phyloP scores from a whole-genome alignment of 768 basidiomycete genomes.

The Suillus bovinus region DNA sequence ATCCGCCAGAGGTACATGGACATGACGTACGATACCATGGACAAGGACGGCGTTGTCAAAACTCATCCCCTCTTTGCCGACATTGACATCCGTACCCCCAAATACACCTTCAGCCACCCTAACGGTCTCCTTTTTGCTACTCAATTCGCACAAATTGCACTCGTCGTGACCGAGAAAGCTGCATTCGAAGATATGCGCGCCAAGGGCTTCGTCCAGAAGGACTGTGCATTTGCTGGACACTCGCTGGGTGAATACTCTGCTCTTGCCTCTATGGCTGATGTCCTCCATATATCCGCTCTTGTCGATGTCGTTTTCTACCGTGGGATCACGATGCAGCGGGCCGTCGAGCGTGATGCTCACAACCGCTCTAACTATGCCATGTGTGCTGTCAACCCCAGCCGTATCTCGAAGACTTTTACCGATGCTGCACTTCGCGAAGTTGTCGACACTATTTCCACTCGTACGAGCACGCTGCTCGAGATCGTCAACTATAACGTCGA shows the following conservation, averaged over 20 bases:
- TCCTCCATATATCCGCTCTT: constrained; percentile 90
- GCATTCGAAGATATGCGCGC: constrained; percentile 98
- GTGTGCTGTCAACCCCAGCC: constrained; percentile 98
- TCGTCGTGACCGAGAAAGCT: constrained; percentile 97
- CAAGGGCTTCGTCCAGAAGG: constrained; percentile 91
- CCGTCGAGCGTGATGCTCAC: constrained; percentile 91
- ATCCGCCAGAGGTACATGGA: constrained; percentile 99
- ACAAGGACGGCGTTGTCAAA: constrained; percentile 94
- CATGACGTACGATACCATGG: constrained; percentile 97
- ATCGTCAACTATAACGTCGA: constrained; percentile 98
- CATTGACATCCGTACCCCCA: constrained; percentile 91
- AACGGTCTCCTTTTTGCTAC: constrained; percentile 95
- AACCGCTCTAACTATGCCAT: constrained; percentile 97
- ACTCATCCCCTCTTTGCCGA: constrained; percentile 95
- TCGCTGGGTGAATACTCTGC: constrained; percentile 99
- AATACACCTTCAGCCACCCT: constrained; percentile 98
- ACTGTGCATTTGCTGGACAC: constrained; percentile 95
- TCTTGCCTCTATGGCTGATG: constrained; percentile 95
- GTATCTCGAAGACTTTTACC: constrained; percentile 92
- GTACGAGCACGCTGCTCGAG: constrained; percentile 83
- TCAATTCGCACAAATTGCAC: constrained; percentile 97
- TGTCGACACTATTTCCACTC: constrained; percentile 83
- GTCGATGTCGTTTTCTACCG: constrained; percentile 99
- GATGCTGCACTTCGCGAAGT: constrained; percentile 97
- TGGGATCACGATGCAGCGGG: constrained; percentile 99